phyloP scores from a whole-genome alignment of 495 filamentous ascomycete species.

The Daldinia caldariorum region DNA sequence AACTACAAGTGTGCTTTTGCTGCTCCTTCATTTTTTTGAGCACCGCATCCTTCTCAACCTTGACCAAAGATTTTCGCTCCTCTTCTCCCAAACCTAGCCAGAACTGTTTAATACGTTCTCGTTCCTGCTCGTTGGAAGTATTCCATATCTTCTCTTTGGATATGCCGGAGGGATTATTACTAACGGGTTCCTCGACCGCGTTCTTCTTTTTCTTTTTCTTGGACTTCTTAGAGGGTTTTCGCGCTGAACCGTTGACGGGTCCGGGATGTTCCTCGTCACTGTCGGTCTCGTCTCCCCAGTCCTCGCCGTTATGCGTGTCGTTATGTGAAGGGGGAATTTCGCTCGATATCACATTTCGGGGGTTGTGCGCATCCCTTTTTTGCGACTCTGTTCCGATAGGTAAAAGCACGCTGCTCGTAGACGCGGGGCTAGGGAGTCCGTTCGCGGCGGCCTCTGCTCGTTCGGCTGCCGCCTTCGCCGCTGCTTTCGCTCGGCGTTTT shows the following conservation, averaged over 20 bases:
- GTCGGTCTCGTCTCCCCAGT: conserved; percentile 58
- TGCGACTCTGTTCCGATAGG: conserved; percentile 40
- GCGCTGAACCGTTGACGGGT: conserved; percentile 38
- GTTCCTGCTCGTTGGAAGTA: conserved; percentile 89
- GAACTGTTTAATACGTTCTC: conserved; percentile 96
- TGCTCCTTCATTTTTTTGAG: conserved; percentile 99
- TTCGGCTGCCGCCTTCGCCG: conserved; percentile 72
- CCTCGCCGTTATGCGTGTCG: conserved; percentile 55
- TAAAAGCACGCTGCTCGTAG: conserved; percentile 47
- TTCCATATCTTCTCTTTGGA: conserved; percentile 95
- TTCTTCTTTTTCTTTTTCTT: conserved; percentile 70
- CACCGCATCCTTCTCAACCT: conserved; percentile 98
- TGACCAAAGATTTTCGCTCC: conserved; percentile 91
- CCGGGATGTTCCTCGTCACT: conserved; percentile 55
- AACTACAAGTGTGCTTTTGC: conserved; percentile 98
- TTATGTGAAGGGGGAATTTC: conserved; percentile 22
- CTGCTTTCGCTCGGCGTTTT: conserved; percentile 83
- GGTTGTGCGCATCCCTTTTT: conserved; percentile 37
- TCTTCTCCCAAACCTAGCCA: conserved; percentile 97
- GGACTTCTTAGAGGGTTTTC: conserved; percentile 62
- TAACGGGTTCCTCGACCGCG: conserved; percentile 29
- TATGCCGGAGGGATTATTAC: conserved; percentile 51
- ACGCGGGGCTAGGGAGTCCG: conserved; percentile 52
- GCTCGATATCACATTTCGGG: conserved; percentile 34
- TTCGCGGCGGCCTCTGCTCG: conserved; percentile 49